Conservation (phyloP, 148 eudicot species). For the Hydrangea macrophylla region DNA sequence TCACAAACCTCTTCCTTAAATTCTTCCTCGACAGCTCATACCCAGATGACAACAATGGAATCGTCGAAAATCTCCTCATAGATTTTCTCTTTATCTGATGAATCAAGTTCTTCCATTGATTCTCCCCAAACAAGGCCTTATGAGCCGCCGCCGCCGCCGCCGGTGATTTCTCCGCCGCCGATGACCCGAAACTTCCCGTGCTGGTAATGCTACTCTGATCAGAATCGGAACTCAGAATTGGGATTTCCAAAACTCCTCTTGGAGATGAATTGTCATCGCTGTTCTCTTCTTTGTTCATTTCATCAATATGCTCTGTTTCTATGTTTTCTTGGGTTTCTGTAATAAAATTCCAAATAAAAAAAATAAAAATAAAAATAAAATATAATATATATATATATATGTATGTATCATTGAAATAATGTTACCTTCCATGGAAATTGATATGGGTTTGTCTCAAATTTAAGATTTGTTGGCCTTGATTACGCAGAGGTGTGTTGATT, state of each 20-base stretch:
- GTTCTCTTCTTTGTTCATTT: slow-evolving; percentile 5
- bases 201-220: slow-evolving; percentile 35
- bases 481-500: not conserved
- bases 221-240: slow-evolving; percentile 39
- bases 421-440: slow-evolving; percentile 36
- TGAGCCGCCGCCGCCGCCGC: slow-evolving; percentile 3
- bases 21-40: slow-evolving; percentile 47
- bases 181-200: slow-evolving; percentile 24
- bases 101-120: slow-evolving; percentile 47
- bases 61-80: slow-evolving; percentile 35
- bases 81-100: slow-evolving; percentile 54
- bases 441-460: not conserved
- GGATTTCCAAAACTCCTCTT: slow-evolving; percentile 67
- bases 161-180: slow-evolving; percentile 25
- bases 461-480: not conserved
- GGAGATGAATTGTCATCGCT: slow-evolving; percentile 51
- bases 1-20: slow-evolving; percentile 37
- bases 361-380: not conserved
- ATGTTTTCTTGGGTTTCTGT: slow-evolving; percentile 25
- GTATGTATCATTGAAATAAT: not conserved
- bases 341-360: not conserved
- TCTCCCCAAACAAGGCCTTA: not conserved
- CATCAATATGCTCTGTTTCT: slow-evolving; percentile 18
- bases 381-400: not conserved
- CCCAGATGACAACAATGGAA: slow-evolving; percentile 41